Percentiles rank a stretch among this genome's conserved stretches.
Evolutionary conservation across 169 alveolate species (phyloP).

Genomic region (Theileria annulata): DNA sequence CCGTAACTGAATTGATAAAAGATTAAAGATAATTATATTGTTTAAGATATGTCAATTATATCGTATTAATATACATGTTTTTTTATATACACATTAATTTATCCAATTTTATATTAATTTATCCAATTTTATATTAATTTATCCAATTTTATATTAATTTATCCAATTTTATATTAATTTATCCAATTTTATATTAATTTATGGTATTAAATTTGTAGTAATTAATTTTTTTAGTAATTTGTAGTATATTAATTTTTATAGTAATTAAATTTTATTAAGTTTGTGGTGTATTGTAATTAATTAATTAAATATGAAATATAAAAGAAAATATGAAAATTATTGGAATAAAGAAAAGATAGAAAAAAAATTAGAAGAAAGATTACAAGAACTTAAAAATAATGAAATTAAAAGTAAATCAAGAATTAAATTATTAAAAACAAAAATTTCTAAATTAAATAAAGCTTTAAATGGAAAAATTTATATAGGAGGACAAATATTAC

Average conservation of each 20-base stretch:
- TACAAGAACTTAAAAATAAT: constrained; percentile 43
- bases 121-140: too few species aligned
- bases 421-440: constrained; percentile 22
- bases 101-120: too few species aligned
- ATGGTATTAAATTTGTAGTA: too few species aligned
- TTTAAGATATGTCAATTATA: neutral
- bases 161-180: too few species aligned
- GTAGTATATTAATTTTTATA: neutral
- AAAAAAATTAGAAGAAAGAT: constrained; percentile 20
- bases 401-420: constrained; percentile 38
- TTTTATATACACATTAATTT: neutral
- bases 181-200: too few species aligned
- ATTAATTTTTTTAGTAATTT: too few species aligned
- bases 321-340: constrained; percentile 41
- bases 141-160: too few species aligned
- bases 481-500: constrained; percentile 49
- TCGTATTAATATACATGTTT: constrained; percentile 1
- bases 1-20: too few species aligned
- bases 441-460: constrained; percentile 24
- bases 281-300: too few species aligned
- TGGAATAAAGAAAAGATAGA: constrained; percentile 49
- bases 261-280: too few species aligned
- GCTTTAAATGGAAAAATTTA: constrained; percentile 46
- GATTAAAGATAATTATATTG: too few species aligned
- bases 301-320: constrained; percentile 27